Evolutionary conservation across 805 yeast genomes (phyloP).

Genomic region (Sugiyamaella smithiae): DNA sequence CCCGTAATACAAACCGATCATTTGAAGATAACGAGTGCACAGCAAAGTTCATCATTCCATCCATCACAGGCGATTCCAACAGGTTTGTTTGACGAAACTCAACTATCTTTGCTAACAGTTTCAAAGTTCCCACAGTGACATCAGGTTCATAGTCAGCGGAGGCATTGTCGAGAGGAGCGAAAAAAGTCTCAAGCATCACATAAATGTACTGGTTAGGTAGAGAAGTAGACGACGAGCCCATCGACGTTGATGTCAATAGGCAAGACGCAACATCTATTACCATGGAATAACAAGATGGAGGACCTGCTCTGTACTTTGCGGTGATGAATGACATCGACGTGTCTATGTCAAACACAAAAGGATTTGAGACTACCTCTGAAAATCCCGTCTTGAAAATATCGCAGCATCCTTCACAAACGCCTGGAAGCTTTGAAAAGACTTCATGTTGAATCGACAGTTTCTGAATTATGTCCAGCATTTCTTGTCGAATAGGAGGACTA

Average conservation of each 20-base stretch:
- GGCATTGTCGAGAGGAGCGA: conserved; percentile 10
- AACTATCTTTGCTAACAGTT: conserved; percentile 28
- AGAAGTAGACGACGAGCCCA: background rate
- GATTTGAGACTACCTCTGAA: conserved; percentile 60
- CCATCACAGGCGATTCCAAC: conserved; percentile 18
- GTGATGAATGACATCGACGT: conserved; percentile 42
- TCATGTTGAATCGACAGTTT: conserved; percentile 42
- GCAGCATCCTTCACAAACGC: conserved; percentile 56
- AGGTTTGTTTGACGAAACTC: conserved; percentile 20
- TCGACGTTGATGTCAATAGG: background rate
- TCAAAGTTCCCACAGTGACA: conserved; percentile 28
- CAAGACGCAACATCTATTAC: conserved; percentile 32
- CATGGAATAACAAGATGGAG: conserved; percentile 22
- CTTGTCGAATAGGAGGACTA: conserved; percentile 37
- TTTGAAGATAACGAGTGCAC: conserved; percentile 42
- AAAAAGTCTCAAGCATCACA: conserved; percentile 19
- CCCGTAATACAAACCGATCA: conserved; percentile 56
- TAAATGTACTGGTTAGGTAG: conserved; percentile 6
- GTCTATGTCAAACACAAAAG: conserved; percentile 53
- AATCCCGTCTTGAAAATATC: conserved; percentile 62
- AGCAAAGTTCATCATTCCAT: conserved; percentile 35
- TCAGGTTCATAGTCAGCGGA: conserved; percentile 28
- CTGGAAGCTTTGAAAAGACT: background rate
- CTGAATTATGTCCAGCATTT: conserved; percentile 42
- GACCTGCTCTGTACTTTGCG: conserved; percentile 33